Base-by-base conservation (phyloP, 345 rosid genomes). In the Linum lewisii region DNA sequence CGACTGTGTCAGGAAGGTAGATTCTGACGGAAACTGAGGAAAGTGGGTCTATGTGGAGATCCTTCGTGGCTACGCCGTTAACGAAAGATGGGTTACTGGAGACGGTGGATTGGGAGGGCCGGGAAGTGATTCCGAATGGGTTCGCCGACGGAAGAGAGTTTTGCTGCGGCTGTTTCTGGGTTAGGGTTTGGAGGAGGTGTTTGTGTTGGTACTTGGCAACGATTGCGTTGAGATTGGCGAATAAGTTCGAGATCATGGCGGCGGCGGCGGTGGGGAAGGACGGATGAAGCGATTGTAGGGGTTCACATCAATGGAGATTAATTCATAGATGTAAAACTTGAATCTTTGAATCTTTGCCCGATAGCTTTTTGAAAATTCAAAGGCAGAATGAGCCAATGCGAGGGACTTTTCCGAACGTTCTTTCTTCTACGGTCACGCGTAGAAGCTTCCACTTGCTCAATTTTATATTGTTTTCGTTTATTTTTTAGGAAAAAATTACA, bases 51-150 rank as follows among this genome's bases (percentile, higher is more conserved):
- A 84, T 69, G 71, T 84, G 95, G 53, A 84, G 74, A 57, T 87
- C 95, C 68, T 87, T 87, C 51, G 88, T 84, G 6, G 88, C 86
- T 21, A 84, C 86, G 0, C 85, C 90, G 25, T 78, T 83, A 57
- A 71, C 32, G 70, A 82, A 84, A 4, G 90, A 78, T 8, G 90
- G 86, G 59, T 79, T 79, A 57, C 76, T 65, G 13, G 82, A 66
- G 44, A 20, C 21, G 60, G 60, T 7, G 32, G 80, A 59, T 22
- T 73, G 71, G 51, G 84, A 66, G 11, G 77, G 75, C n/a, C 90
- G 83, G 34, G 82, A 75, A 7, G 86, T 76, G 15, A 77, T 66
- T 10, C 88, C 88, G 34, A 79, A 87, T 0, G 83, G 54, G 59
- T 74, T 61, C 9, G n/a, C 14, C 5, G 20, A 4, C 13, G 60